Evolutionary conservation across 768 basidiomycete species (phyloP).

Genomic region (Suillus occidentalis): DNA sequence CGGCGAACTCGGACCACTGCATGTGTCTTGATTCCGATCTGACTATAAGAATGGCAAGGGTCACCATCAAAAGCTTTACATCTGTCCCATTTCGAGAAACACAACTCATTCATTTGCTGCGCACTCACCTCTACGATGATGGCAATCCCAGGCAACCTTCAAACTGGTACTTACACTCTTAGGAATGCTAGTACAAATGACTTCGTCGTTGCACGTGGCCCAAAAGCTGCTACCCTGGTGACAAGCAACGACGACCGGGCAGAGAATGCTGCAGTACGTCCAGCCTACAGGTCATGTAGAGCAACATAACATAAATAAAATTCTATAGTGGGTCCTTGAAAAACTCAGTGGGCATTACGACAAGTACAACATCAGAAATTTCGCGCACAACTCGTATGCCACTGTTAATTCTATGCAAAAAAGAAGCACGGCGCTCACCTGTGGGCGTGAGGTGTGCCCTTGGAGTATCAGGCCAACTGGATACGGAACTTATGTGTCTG

Average conservation of each 20-base stretch:
- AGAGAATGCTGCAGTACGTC: constrained; percentile 4
- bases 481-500: constrained; percentile 3
- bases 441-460: background rate
- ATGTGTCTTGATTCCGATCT: background rate
- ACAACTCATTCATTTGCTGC: too few relatives aligned
- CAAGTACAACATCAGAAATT: constrained; percentile 5
- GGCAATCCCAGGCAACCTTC: background rate
- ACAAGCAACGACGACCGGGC: background rate
- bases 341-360: constrained; percentile 5
- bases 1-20: background rate
- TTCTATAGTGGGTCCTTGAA: constrained; percentile 1
- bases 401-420: background rate
- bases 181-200: constrained; percentile 4
- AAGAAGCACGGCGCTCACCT: background rate
- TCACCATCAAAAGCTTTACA: background rate
- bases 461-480: constrained; percentile 3
- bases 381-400: background rate
- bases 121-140: background rate
- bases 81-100: background rate
- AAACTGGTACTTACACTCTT: constrained; percentile 3
- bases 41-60: constrained; percentile 6
- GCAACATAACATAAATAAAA: background rate
- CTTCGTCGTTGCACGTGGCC: background rate
- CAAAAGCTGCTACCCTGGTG: background rate
- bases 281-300: background rate